Evolutionary conservation across 169 alveolate genomes (phyloP).

Genomic region (Plasmodium falciparum): DNA sequence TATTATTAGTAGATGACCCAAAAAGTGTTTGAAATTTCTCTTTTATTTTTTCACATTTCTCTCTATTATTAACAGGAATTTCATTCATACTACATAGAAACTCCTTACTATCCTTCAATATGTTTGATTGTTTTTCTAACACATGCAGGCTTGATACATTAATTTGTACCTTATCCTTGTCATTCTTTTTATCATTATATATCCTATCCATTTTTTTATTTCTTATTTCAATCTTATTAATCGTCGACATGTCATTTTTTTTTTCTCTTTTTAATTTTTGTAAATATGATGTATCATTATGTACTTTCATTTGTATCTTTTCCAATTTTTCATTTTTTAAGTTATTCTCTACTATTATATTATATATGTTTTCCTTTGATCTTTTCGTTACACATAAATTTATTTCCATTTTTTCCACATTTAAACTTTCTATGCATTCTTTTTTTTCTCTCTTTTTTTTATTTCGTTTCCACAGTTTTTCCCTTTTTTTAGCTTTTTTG

Average conservation of each 20-base stretch:
- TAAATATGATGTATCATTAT: neutral
- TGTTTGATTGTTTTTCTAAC: too few relatives aligned
- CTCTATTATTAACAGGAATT: neutral
- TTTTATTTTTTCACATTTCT: neutral
- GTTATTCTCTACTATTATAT: conserved; percentile 13
- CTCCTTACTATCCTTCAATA: too few relatives aligned
- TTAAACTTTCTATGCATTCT: neutral
- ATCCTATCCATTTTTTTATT: too few relatives aligned
- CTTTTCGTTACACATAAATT: neutral
- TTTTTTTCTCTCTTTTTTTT: neutral
- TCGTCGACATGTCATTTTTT: neutral
- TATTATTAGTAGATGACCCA: neutral
- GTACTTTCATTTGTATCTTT: conserved; percentile 5
- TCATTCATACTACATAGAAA: neutral
- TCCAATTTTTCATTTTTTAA: conserved; percentile 8
- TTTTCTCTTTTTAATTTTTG: neutral
- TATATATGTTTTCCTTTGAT: neutral
- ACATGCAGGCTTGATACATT: too few relatives aligned
- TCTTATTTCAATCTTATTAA: neutral
- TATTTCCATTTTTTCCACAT: neutral
- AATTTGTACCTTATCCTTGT: too few relatives aligned
- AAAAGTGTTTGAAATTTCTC: neutral
- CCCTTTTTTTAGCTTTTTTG: neutral
- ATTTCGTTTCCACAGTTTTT: neutral
- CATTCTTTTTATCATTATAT: too few relatives aligned